phyloP scores from a whole-genome alignment of 345 rosid genomes.

The Arabidopsis arenosa region DNA sequence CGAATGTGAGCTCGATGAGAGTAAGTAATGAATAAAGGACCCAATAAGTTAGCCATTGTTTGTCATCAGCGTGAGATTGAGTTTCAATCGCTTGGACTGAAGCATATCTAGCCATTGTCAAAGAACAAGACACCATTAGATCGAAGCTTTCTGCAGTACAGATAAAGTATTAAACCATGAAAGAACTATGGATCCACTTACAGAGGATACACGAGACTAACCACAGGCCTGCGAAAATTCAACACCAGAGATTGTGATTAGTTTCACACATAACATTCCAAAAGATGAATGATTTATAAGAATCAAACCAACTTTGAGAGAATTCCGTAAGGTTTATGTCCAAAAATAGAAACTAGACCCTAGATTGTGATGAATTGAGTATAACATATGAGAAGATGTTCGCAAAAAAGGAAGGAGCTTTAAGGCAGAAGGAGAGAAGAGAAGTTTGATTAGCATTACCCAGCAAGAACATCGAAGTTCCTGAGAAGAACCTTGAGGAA shows the following conservation, averaged over 20 bases:
- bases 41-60: conserved; percentile 98
- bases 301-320: neutral
- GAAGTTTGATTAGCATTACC: conserved; percentile 47
- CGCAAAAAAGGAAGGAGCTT: neutral
- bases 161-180: neutral
- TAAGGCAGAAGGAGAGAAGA: conserved; percentile 3
- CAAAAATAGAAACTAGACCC: neutral
- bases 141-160: conserved; percentile 6
- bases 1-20: conserved; percentile 90
- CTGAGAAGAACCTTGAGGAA: conserved; percentile 70
- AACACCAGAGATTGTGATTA: conserved; percentile 12
- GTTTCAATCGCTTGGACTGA: conserved; percentile 89
- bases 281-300: neutral
- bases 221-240: conserved; percentile 74
- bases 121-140: conserved; percentile 20
- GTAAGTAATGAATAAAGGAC: conserved; percentile 88
- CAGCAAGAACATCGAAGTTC: conserved; percentile 93
- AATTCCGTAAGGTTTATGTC: conserved; percentile 4
- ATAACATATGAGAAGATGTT: neutral
- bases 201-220: conserved; percentile 94
- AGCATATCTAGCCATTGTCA: conserved; percentile 63
- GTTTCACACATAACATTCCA: neutral
- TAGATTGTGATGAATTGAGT: neutral
- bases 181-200: conserved; percentile 50
- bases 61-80: conserved; percentile 79